Evolutionary conservation across 352 stramenopile genomes (phyloP), one percentile per base, ranked within the genome.

Genomic region (Halophytophthora batemanensis): DNA sequence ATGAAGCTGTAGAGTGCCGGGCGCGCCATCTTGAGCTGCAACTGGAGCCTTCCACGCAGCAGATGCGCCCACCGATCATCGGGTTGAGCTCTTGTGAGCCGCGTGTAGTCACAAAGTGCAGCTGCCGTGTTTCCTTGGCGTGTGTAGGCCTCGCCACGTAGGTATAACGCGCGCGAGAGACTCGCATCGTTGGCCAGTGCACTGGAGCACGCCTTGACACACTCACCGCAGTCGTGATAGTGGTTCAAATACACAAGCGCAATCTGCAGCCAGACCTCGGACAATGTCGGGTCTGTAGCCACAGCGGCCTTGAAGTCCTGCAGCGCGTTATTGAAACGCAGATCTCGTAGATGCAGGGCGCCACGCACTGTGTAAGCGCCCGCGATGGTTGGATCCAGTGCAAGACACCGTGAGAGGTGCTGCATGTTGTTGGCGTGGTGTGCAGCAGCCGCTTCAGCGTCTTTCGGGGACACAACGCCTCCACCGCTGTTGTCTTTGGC

Each of bases 281-380:
- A 83, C 21, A 92, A 51, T 34, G 81, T 92, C 19, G 81, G 81
- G 37, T 92, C 78, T 0, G 80, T 82, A 14, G 75, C 54, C 3
- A 88, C 81, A 6, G 81, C 78, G 6, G 78, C 81, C 53, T 92
- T 90, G 51, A 90, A 92, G 45, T 92, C 78, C 44, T 92, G 78
- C 23, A 92, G 56, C 22, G 81, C 81, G 18, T 69, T 90, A 45
- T 77, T 86, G 56, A 88, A 92, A 36, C 82, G 70, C 29, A 88
- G 66, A 18, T 86, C 74, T n/a, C 69, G 69, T n/a, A 87, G 47
- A 38, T 86, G 74, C 21, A 92, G 38, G 22, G 78, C 81, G 7
- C 81, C 81, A 37, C 81, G 81, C 7, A 90, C 81, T 0, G 75
- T 86, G 52, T 86, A 90, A 0, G 76, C 81, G 6, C 81, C 81